Conservation (phyloP, 441 rosid species). For the Metrosideros polymorpha region DNA sequence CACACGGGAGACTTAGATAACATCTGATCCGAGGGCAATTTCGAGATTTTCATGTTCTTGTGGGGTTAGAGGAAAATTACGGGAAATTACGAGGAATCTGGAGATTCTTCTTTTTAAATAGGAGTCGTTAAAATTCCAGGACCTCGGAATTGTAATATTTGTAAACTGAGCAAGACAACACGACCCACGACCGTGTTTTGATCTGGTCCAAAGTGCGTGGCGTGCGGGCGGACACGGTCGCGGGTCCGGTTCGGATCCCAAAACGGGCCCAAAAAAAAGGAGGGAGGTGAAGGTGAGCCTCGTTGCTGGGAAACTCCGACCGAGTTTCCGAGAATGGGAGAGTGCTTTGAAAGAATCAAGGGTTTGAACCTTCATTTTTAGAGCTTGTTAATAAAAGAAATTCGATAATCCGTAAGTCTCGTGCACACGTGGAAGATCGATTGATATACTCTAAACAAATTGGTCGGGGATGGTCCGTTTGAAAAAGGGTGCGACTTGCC, state of each 20-base stretch:
- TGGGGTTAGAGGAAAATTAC: neutral
- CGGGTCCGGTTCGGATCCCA: neutral
- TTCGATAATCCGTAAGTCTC: neutral
- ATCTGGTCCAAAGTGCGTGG: neutral
- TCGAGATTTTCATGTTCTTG: rapidly evolving
- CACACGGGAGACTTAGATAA: neutral
- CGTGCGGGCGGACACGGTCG: neutral
- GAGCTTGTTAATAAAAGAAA: too few species aligned
- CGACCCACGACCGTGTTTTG: neutral
- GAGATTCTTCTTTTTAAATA: neutral
- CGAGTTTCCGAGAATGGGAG: neutral
- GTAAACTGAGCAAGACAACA: neutral
- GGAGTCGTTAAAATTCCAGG: neutral
- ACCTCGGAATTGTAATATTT: neutral
- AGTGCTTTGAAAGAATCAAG: neutral
- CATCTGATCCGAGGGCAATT: neutral
- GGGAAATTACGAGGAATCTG: neutral
- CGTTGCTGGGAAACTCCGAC: neutral
- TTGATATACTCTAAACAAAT: neutral
- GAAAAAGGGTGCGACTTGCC: neutral
- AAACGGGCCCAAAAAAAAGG: neutral
- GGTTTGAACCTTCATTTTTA: neutral
- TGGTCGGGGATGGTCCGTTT: rapidly evolving
- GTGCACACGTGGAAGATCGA: neutral
- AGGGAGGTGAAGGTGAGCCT: neutral